Conservation (phyloP, 2,329 filamentous ascomycete species). For the Daldinia eschscholtzii region DNA sequence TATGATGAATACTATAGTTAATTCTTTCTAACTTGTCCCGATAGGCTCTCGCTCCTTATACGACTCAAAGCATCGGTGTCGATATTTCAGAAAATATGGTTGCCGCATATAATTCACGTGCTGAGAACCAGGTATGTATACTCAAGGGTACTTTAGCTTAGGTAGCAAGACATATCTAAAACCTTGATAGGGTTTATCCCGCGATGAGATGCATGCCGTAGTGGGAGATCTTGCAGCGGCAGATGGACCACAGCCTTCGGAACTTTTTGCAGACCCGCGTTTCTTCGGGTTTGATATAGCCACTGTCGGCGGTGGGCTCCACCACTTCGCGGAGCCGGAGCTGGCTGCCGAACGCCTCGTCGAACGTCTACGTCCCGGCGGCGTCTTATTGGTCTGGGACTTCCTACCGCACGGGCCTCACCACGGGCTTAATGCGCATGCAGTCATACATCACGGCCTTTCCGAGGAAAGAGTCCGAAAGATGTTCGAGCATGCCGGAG, state of each 20-base stretch:
- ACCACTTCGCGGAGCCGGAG: conserved; percentile 75
- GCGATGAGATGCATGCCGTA: conserved; percentile 67
- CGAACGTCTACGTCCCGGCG: conserved; percentile 73
- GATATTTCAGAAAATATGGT: conserved; percentile 81
- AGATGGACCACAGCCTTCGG: conserved; percentile 60
- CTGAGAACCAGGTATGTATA: conserved; percentile 62
- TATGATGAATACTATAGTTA: conserved; percentile 10
- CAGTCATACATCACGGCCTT: conserved; percentile 77
- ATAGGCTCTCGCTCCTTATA: conserved; percentile 71
- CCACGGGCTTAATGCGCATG: conserved; percentile 51
- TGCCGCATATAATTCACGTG: conserved; percentile 72
- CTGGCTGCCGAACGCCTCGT: conserved; percentile 70
- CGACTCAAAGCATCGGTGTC: conserved; percentile 73
- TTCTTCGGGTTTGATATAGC: conserved; percentile 79
- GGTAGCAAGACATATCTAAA: conserved; percentile 9
- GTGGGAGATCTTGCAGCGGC: conserved; percentile 69
- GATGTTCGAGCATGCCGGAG: conserved; percentile 74
- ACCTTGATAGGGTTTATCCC: conserved; percentile 59
- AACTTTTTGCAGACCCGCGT: conserved; percentile 68
- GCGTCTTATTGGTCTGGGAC: conserved; percentile 76
- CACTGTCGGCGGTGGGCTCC: conserved; percentile 72
- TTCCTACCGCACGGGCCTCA: conserved; percentile 67
- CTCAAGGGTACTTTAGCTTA: not conserved
- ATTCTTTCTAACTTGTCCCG: conserved; percentile 8
- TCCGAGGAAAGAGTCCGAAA: conserved; percentile 67